phyloP scores from a whole-genome alignment of 768 basidiomycete species.

The Kwoniella europaea region DNA sequence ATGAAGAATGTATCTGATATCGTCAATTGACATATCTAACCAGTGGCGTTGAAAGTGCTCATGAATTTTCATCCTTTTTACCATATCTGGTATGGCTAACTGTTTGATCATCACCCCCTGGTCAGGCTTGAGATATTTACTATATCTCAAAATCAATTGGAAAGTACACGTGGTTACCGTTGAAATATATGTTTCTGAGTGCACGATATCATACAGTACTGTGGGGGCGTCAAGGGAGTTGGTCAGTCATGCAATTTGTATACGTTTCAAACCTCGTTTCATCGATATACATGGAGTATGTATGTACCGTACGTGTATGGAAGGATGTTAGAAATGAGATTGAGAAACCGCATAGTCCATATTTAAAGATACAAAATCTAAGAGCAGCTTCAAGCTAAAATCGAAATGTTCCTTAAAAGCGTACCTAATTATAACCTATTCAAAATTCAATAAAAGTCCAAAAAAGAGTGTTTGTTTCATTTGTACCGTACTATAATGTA shows the following conservation, averaged over 20 bases:
- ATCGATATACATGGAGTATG: neutral
- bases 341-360: neutral
- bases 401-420: neutral
- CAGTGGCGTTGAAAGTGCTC: too few species aligned
- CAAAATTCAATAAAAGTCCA: neutral
- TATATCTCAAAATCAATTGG: slow-evolving; percentile 3
- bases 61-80: neutral
- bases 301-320: too few species aligned
- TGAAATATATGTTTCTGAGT: neutral
- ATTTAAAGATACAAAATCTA: neutral
- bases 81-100: neutral
- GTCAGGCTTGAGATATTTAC: neutral
- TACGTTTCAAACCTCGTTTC: neutral
- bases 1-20: neutral
- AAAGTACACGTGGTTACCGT: neutral
- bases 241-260: neutral
- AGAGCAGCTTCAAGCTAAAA: neutral
- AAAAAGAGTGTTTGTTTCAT: neutral
- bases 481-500: neutral
- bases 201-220: too few species aligned
- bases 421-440: neutral
- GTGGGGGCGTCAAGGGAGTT: too few species aligned
- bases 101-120: neutral
- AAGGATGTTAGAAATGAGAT: neutral
- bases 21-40: neutral